phyloP scores from a whole-genome alignment of 192 early-diverging fungal genomes.

The Mortierella claussenii region DNA sequence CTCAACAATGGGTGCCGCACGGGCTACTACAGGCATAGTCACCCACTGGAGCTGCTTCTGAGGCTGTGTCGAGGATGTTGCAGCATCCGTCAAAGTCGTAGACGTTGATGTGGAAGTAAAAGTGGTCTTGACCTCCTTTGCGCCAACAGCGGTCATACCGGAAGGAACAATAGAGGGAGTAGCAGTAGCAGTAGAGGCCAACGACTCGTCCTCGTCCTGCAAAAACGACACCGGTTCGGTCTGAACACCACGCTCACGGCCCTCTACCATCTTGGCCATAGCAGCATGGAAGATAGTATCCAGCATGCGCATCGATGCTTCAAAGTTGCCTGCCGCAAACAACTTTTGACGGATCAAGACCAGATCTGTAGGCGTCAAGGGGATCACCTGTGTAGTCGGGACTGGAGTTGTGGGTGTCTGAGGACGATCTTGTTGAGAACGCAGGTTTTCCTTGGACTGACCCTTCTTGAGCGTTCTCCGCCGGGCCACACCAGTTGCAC shows the following conservation, averaged over 20 bases:
- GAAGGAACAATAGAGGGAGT: too few species aligned
- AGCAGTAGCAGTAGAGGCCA: too few species aligned
- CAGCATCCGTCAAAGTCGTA: neutral
- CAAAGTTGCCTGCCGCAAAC: constrained; percentile 52
- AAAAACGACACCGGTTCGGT: constrained; percentile 30
- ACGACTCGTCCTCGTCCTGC: neutral
- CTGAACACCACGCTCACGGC: constrained; percentile 48
- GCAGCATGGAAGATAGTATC: constrained; percentile 52
- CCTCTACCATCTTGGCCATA: constrained; percentile 55
- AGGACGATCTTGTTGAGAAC: constrained; percentile 25
- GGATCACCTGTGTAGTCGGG: constrained; percentile 45
- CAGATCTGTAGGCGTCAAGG: constrained; percentile 34
- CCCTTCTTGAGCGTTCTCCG: constrained; percentile 39
- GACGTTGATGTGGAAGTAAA: constrained; percentile 12
- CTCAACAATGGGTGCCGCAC: constrained; percentile 8
- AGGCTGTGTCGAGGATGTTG: constrained; percentile 4
- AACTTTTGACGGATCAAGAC: constrained; percentile 52
- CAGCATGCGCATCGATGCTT: constrained; percentile 51
- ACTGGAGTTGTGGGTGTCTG: constrained; percentile 46
- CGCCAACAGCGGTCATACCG: neutral
- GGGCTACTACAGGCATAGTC: neutral
- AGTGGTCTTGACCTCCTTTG: constrained; percentile 4
- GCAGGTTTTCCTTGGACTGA: constrained; percentile 38
- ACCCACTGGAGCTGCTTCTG: constrained; percentile 42
- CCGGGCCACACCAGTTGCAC: neutral